Evolutionary conservation across 129 eudicot species (phyloP).

Genomic region (Oenanthe sinensis): DNA sequence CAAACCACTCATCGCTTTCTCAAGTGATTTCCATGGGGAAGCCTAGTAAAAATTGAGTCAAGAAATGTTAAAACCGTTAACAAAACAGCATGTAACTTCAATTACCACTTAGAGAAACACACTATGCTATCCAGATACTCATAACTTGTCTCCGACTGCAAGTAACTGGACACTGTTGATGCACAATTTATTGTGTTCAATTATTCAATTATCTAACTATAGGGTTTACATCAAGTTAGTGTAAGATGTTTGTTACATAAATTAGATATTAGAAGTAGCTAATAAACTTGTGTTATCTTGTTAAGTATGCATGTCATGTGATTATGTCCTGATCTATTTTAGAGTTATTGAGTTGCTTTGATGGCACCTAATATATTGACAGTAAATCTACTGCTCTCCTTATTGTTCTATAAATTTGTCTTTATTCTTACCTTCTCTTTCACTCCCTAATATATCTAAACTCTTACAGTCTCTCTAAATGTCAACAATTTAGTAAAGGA

Average conservation of each 20-base stretch:
- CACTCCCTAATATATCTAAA: neutral
- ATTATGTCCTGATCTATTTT: neutral
- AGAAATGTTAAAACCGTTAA: neutral
- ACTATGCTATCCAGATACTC: too few species aligned
- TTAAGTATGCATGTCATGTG: neutral
- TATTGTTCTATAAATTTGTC: neutral
- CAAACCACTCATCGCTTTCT: slow-evolving; percentile 54
- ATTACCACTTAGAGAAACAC: too few species aligned
- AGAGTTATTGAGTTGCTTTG: neutral
- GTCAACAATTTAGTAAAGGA: neutral
- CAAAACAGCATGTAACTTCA: too few species aligned
- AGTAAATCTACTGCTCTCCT: neutral
- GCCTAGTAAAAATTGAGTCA: slow-evolving; percentile 24
- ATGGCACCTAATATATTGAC: neutral
- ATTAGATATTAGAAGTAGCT: neutral
- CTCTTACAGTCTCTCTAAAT: neutral
- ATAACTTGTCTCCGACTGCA: too few species aligned
- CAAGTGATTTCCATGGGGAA: slow-evolving; percentile 73
- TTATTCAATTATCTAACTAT: too few species aligned
- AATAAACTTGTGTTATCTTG: neutral
- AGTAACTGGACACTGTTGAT: too few species aligned
- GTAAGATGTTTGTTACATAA: neutral
- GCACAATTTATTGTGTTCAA: too few species aligned
- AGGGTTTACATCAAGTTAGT: neutral
- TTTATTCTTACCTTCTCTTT: neutral